Percentiles rank a stretch among this genome's conserved stretches.
phyloP scores from a whole-genome alignment of 2,329 filamentous ascomycete species.

The Neocatenulostroma microsporum region DNA sequence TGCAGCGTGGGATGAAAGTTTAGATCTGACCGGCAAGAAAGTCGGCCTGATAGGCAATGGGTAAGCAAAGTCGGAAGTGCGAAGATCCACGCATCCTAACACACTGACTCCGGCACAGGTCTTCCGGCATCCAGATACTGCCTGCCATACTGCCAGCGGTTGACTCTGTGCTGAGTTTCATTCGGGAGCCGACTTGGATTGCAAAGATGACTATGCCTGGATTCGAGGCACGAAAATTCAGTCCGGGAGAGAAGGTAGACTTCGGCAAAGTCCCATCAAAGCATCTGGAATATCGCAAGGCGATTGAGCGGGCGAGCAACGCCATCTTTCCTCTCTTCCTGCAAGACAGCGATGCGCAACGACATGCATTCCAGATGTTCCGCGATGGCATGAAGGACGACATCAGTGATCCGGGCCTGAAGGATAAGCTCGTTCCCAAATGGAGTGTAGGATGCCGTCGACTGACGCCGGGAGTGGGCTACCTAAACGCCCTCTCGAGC shows the following conservation, averaged over 20 bases:
- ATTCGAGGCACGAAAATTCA: no score
- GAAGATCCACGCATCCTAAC: no score
- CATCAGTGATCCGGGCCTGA: conserved; percentile 8
- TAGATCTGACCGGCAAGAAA: conserved; percentile 24
- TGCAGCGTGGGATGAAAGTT: conserved; percentile 31
- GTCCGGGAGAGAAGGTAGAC: no score
- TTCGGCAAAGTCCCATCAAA: no score
- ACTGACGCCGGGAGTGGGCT: conserved; percentile 28
- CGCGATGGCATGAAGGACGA: conserved; percentile 33
- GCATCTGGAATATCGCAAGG: conserved; percentile 37
- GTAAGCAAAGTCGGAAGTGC: no score
- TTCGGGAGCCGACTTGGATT: conserved; percentile 37
- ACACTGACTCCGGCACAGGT: conserved; percentile 23
- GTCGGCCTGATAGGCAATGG: conserved; percentile 34
- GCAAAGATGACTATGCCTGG: conserved; percentile 38
- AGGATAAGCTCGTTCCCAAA: conserved; percentile 9
- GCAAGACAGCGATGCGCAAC: conserved; percentile 34
- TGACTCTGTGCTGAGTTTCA: conserved; percentile 26
- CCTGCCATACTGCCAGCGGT: conserved; percentile 29
- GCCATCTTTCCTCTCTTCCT: conserved; percentile 43
- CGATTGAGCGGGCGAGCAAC: conserved; percentile 42
- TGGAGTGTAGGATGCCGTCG: conserved; percentile 10
- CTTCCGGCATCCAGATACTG: conserved; percentile 32
- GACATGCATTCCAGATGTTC: conserved; percentile 36
- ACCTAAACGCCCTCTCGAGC: conserved; percentile 42